Evolutionary conservation across 441 rosid species (phyloP).

Genomic region (Iberis amara): DNA sequence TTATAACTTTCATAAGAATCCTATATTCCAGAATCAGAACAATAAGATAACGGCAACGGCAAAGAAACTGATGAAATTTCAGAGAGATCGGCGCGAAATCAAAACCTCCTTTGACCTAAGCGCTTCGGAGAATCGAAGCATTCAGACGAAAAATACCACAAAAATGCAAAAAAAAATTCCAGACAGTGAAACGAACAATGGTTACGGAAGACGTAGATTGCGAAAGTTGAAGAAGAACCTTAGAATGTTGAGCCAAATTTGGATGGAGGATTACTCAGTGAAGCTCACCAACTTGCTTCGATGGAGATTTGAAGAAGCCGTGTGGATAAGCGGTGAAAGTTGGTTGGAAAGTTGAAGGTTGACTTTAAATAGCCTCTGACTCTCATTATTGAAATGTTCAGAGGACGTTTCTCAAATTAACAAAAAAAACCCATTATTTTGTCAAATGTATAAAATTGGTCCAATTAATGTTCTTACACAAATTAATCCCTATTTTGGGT

Average conservation of each 20-base stretch:
- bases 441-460: too few species aligned
- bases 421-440: too few species aligned
- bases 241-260: conserved; percentile 8
- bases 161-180: not conserved
- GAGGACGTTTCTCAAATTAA: not conserved
- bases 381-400: not conserved
- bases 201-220: not conserved
- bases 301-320: conserved; percentile 7
- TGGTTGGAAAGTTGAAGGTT: conserved; percentile 25
- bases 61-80: not conserved
- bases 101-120: too few species aligned
- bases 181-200: not conserved
- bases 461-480: too few species aligned
- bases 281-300: conserved; percentile 3
- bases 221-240: not conserved
- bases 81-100: not conserved
- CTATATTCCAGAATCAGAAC: too few species aligned
- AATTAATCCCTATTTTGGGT: too few species aligned
- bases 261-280: conserved; percentile 4
- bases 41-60: not conserved
- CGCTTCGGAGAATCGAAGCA: too few species aligned
- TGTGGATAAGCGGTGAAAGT: conserved; percentile 19
- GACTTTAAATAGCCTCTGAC: not conserved
- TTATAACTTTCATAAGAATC: not conserved
- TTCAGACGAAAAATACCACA: not conserved